These are phyloP conservation scores for Mycena sp. DNA, from an alignment of 1,284 basidiomycete species.

Conservation along the genomic window DNA sequence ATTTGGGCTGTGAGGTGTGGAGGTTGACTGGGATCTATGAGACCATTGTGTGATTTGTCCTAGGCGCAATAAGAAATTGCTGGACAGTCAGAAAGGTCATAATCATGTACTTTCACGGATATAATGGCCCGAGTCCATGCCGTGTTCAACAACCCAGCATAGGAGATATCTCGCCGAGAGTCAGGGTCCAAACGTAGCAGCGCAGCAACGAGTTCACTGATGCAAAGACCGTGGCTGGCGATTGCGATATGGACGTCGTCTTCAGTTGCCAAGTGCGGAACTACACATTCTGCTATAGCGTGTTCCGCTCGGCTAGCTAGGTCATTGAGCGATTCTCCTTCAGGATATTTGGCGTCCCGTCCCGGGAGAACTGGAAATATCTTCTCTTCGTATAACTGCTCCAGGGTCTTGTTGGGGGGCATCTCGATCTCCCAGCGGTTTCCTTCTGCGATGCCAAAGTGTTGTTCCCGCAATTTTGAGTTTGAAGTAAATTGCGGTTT, in stretches of 20 bases:
- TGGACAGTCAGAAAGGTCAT: neutral
- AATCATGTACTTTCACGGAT: constrained; percentile 51
- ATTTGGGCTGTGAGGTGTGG: constrained; percentile 36
- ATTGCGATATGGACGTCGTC: constrained; percentile 65
- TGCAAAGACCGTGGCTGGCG: constrained; percentile 80
- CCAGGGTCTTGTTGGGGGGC: constrained; percentile 32
- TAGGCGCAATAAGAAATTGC: neutral
- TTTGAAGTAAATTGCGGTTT: constrained; percentile 65
- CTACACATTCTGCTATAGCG: constrained; percentile 64
- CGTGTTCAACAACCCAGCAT: constrained; percentile 67
- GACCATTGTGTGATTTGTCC: constrained; percentile 7
- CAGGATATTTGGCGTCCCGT: constrained; percentile 66
- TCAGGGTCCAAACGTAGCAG: constrained; percentile 59
- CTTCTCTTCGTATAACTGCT: constrained; percentile 55
- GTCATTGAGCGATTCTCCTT: constrained; percentile 77
- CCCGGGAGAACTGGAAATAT: constrained; percentile 59
- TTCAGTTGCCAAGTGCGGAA: constrained; percentile 61
- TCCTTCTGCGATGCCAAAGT: constrained; percentile 83
- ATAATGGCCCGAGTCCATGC: constrained; percentile 70
- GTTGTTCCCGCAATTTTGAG: constrained; percentile 67
- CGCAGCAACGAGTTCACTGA: constrained; percentile 66
- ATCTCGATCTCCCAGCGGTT: constrained; percentile 47
- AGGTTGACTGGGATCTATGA: constrained; percentile 20
- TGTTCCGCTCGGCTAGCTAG: constrained; percentile 63
- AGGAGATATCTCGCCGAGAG: constrained; percentile 43